Base-by-base conservation (phyloP, 805 yeast genomes). In the Kuraishia cidri region DNA sequence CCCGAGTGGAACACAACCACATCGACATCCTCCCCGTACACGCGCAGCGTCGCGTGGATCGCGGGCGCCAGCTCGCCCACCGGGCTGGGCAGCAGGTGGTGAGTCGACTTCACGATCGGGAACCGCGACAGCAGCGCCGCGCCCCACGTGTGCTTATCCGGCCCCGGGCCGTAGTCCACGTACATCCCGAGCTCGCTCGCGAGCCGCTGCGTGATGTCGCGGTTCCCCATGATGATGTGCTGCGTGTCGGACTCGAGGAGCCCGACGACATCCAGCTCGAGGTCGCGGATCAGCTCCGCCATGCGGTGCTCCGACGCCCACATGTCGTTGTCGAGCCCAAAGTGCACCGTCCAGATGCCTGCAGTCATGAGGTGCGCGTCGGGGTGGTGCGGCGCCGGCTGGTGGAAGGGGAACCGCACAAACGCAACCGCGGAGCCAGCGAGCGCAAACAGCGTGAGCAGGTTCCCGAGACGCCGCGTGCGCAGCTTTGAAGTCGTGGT, bases 21-120 rank as follows among this genome's bases (percentile, higher is more conserved):
- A 54, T 92, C 98, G 5, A 92, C 83, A 14, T 66, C 52, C 46
- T 78, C 80, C 9, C 96, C 95, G 56, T 87, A 88, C 24, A 92
- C 82, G 44, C 87, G 90, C 40, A 92, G 62, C 1, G 97, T 90
- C 3, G 98, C 98, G 54, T 83, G 95, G 43, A 92, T 92, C 1
- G 97, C 97, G 4, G 98, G 98, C 0, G 98, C 98, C 34, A 92
- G 66, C 63, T 92, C 98, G 12, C 98, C 98, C 21, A 84, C 96
- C 2, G 98, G 98, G 5, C 95, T 84, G 4, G 98, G 98, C 36
- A 90, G 62, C 44, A 92, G 66, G 52, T 88, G 94, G 54, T 92
- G 98, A 1, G 87, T 76, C 3, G 97, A 86, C 48, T 80, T 74
- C 36, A 92, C 45, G 40, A 92, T 92, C 20, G 98, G 98, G 70